Percentiles rank a stretch among this genome's conserved stretches.
These are phyloP conservation scores for Epipyxis sp. DNA, from an alignment of 108 stramenopile species.

Conservation along the genomic window DNA sequence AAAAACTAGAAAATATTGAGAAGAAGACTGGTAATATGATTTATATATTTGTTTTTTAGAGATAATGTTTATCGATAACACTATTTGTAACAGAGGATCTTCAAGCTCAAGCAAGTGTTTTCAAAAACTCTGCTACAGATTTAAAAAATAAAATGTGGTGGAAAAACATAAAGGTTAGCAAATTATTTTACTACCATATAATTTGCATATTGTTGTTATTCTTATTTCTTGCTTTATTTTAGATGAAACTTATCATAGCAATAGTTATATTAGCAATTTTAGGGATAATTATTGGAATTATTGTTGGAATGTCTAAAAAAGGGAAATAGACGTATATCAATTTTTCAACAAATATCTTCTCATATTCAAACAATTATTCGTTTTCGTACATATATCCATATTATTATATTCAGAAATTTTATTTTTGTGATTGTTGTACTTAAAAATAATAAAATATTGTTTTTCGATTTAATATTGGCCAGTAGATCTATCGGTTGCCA, in stretches of 20 bases:
- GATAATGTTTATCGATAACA: background rate
- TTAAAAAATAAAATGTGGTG: conserved; percentile 38
- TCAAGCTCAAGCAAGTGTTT: conserved; percentile 26
- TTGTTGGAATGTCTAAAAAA: conserved; percentile 11
- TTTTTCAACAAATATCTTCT: no score
- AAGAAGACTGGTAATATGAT: conserved; percentile 16
- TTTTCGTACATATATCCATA: no score
- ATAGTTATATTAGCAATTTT: conserved; percentile 18
- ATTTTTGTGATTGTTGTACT: no score
- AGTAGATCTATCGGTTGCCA: no score
- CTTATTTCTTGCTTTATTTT: no score
- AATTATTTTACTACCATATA: no score
- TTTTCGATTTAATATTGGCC: no score
- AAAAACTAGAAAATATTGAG: conserved; percentile 31
- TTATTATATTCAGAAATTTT: no score
- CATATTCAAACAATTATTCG: no score
- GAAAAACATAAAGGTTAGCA: conserved; percentile 33
- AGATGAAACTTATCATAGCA: conserved; percentile 36
- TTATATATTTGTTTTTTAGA: background rate
- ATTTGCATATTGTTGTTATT: no score
- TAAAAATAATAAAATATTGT: no score
- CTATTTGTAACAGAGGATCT: conserved; percentile 34
- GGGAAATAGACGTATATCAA: no score
- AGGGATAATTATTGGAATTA: conserved; percentile 11
- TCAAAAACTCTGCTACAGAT: conserved; percentile 18